Base-by-base conservation (phyloP, 2,329 filamentous ascomycete genomes). In the Lasiodiplodia sp. region DNA sequence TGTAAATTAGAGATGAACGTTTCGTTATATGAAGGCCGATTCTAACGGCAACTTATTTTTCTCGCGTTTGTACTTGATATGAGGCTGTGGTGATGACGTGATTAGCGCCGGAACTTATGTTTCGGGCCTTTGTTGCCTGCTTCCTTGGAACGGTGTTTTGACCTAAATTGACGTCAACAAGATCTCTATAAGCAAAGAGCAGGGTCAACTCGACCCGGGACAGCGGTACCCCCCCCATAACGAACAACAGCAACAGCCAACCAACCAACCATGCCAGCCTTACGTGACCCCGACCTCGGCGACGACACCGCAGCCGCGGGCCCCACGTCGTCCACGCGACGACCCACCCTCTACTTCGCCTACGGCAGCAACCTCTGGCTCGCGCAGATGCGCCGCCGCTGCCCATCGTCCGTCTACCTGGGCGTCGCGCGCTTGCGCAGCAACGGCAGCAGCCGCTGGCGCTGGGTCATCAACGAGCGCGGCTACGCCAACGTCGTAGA, bases 301-400 rank as follows among this genome's bases (percentile, higher is more conserved):
- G 38, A 40, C 38, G 38, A 40, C 14, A 6, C 55, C 34, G 11
- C 55, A 18, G 0, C 31, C 16, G 28, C 55, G 12, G 21, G 23
- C 12, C 6, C 51, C 23, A 53, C 23, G 21, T 14, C 31, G 21
- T 14, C 23, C 51, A 21, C 23, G 8, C 23, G n/a, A 81, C 76
- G 63, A 77, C 56, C 37, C 2, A 63, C 58, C 18, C 44, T 88
- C 71, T 92, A 92, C 82, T 92, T 92, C 75, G 91, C 87, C 73
- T 92, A 91, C 78, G 91, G 90, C 71, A 89, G 86, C 76, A 92
- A 92, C 77, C 84, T 92, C 69, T 91, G 88, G 76, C 84, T 84
- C 0, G 78, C 83, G 34, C 90, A 92, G 78, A 92, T 93, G 91
- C 73, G 73, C 4, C 72, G 76, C 56, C 88, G 90, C 65, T 92